These are phyloP conservation scores for Didymella pomorum DNA, from an alignment of 2,329 filamentous ascomycete genomes.

Conservation along the genomic window DNA sequence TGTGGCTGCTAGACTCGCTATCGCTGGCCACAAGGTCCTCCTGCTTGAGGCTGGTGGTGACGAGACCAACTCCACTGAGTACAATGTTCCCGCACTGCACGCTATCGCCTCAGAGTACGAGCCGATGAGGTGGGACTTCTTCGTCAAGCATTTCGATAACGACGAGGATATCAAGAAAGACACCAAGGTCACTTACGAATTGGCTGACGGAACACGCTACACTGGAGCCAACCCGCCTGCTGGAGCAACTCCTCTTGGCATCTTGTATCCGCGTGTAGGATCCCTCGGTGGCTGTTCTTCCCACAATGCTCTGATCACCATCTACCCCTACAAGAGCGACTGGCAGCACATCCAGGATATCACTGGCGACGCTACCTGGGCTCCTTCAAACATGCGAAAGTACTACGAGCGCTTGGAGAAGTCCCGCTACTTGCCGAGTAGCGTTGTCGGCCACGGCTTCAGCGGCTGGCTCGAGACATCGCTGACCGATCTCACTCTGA, in stretches of 20 bases:
- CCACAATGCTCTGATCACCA: slow-evolving; percentile 67
- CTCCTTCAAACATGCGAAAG: slow-evolving; percentile 66
- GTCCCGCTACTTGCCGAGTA: slow-evolving; percentile 59
- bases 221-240: slow-evolving; percentile 61
- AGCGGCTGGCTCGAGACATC: slow-evolving; percentile 64
- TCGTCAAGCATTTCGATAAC: slow-evolving; percentile 66
- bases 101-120: slow-evolving; percentile 63
- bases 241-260: slow-evolving; percentile 60
- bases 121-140: slow-evolving; percentile 67
- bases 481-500: slow-evolving; percentile 59
- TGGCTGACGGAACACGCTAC: slow-evolving; percentile 51
- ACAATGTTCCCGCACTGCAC: slow-evolving; percentile 62
- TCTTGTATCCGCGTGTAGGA: slow-evolving; percentile 64
- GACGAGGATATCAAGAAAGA: slow-evolving; percentile 60
- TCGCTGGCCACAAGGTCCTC: slow-evolving; percentile 64
- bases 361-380: slow-evolving; percentile 67
- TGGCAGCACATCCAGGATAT: slow-evolving; percentile 64
- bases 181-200: slow-evolving; percentile 61
- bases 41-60: slow-evolving; percentile 68
- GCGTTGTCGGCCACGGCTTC: slow-evolving; percentile 61
- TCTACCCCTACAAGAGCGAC: slow-evolving; percentile 66
- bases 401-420: slow-evolving; percentile 64
- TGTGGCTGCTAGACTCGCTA: slow-evolving; percentile 64
- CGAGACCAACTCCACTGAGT: slow-evolving; percentile 57
- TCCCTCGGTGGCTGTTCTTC: slow-evolving; percentile 65